Evolutionary conservation across 768 basidiomycete genomes (phyloP), one percentile per base, ranked within the genome.

Genomic region (Strobilomyces echinocephalus): DNA sequence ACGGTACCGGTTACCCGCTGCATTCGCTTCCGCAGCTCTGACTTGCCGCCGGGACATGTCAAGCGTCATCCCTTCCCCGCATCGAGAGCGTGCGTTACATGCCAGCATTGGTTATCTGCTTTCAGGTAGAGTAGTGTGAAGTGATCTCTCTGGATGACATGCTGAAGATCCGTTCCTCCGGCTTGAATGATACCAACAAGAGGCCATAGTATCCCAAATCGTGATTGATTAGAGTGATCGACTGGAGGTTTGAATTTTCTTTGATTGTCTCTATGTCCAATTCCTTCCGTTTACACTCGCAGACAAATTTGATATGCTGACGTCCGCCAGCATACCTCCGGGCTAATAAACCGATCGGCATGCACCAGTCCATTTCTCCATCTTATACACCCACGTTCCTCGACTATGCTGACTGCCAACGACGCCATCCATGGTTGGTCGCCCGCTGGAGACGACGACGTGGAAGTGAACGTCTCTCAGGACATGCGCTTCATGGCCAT

Each of bases 351-450:
- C 34, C 24, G 10, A 24, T 33, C 16, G 21, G 33, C 36, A 15
- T 38, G 16, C 39, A 10, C 21, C 40, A 41, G 21, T 14, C 21
- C 11, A 14, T n/a, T 12, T 34, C 38, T 18, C 12, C 11, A 36
- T 31, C 50, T 36, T 44, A 38, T 6, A 21, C 49, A 30, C 46
- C 46, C 39, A 18, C 40, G 39, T 28, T 31, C 42, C 16, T 51
- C 39, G 8, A 34, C 24, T 0, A 65, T 65, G 57, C 54, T 52
- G 33, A 18, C 57, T 5, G 14, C 20, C 45, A 55, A 54, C 42
- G 46, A 60, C 21, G 10, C 47, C 18, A 43, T 69, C 41, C 45
- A 51, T 11, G 68, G 68, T 21, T 69, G 68, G 68, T 65, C 68
- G n/a, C 68, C 69, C 14, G 42, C 49, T 30, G 49, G 54, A 11